Evolutionary conservation across 768 basidiomycete species (phyloP).

Genomic region (Kwoniella dendrophila): DNA sequence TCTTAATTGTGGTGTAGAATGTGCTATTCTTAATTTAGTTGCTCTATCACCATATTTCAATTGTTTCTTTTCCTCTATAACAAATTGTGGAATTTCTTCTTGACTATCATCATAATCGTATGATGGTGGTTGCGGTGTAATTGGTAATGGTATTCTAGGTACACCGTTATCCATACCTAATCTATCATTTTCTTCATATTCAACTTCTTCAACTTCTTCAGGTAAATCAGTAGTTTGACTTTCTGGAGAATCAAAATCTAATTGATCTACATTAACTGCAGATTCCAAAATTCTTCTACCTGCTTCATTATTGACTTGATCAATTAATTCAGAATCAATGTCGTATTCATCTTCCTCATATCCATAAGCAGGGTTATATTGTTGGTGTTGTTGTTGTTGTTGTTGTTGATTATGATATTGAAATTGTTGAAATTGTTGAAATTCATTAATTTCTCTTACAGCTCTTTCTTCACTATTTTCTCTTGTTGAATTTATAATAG

Average conservation of each 20-base stretch:
- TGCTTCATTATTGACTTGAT: conserved; percentile 15
- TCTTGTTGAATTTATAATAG: not conserved
- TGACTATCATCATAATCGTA: not conserved
- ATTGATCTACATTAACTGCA: conserved; percentile 18
- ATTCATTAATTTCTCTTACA: conserved; percentile 18
- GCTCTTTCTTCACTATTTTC: conserved; percentile 16
- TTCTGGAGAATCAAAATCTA: conserved; percentile 38
- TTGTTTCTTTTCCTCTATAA: conserved; percentile 10
- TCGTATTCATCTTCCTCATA: conserved; percentile 7
- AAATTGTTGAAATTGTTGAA: conserved; percentile 6
- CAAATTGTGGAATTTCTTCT: not conserved
- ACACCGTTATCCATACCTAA: conserved; percentile 3
- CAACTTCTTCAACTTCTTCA: too few species aligned
- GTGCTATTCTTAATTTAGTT: conserved; percentile 33
- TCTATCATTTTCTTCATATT: not conserved
- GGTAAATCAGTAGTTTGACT: conserved; percentile 19
- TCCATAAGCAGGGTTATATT: too few species aligned
- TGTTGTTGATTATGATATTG: too few species aligned
- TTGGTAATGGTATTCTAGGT: conserved; percentile 15
- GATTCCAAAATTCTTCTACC: conserved; percentile 18
- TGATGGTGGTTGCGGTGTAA: not conserved
- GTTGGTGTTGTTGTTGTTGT: too few species aligned
- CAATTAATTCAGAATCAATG: conserved; percentile 3
- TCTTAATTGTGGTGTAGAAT: conserved; percentile 39
- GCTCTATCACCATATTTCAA: conserved; percentile 44